Evolutionary conservation across 768 basidiomycete genomes (phyloP).

Genomic region (Chiua virens): DNA sequence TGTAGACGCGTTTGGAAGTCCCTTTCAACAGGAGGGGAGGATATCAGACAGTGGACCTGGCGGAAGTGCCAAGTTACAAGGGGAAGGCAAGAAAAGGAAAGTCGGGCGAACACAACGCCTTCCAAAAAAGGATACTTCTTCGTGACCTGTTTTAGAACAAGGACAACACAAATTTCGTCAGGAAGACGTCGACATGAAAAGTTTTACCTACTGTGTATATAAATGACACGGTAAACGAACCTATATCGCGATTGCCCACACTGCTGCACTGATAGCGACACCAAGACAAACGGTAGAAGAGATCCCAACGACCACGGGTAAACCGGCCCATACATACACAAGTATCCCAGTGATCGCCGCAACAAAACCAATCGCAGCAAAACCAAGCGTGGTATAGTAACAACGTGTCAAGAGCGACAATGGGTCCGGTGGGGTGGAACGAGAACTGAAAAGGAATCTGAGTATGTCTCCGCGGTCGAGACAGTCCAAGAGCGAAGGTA

Average conservation of each 20-base stretch:
- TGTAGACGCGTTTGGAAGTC: no score
- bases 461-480: background rate
- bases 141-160: background rate
- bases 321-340: constrained; percentile 24
- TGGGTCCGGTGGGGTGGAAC: constrained; percentile 10
- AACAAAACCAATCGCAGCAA: constrained; percentile 25
- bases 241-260: constrained; percentile 30
- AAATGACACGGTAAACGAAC: background rate
- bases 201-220: constrained; percentile 1
- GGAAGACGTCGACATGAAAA: no score
- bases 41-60: no score
- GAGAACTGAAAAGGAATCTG: background rate
- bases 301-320: constrained; percentile 26
- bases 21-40: no score
- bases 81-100: constrained; percentile 7
- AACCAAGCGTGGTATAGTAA: constrained; percentile 26
- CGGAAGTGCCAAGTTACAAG: background rate
- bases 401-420: constrained; percentile 23
- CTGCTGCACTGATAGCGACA: constrained; percentile 10
- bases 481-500: background rate
- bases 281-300: constrained; percentile 28
- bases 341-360: constrained; percentile 28
- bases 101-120: constrained; percentile 8
- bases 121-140: constrained; percentile 1
- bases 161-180: no score